phyloP scores from a whole-genome alignment of 1,139 yeast species.

The Yamadazyma triangularis region DNA sequence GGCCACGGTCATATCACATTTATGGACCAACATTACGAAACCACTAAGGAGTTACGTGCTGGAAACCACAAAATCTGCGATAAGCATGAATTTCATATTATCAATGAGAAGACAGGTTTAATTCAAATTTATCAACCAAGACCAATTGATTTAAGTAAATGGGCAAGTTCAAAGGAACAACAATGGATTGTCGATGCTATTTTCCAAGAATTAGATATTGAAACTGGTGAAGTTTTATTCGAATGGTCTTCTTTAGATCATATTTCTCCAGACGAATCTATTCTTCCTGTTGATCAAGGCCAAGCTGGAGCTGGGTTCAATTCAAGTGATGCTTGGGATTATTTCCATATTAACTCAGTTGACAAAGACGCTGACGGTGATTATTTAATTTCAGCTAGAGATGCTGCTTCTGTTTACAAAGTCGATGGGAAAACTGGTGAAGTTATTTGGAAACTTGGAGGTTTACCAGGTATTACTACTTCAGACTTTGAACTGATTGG shows the following conservation, averaged over 20 bases:
- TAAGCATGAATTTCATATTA: conserved; percentile 31
- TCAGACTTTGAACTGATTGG: conserved; percentile 15
- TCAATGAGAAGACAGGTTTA: conserved; percentile 22
- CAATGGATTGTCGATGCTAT: conserved; percentile 31
- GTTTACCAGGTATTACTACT: conserved; percentile 19
- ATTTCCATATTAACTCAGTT: conserved; percentile 38
- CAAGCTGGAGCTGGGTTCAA: conserved; percentile 28
- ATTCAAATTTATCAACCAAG: conserved; percentile 28
- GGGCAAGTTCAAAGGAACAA: conserved; percentile 19
- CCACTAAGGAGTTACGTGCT: conserved; percentile 24
- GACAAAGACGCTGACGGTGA: conserved; percentile 35
- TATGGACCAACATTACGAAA: conserved; percentile 21
- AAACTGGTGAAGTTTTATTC: conserved; percentile 30
- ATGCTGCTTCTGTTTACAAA: conserved; percentile 30
- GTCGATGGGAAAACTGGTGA: conserved; percentile 32
- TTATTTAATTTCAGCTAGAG: conserved; percentile 32
- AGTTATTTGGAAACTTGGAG: conserved; percentile 31
- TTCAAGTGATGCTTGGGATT: conserved; percentile 37
- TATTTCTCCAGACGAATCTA: conserved; percentile 27
- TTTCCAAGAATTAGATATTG: conserved; percentile 32
- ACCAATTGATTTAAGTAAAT: conserved; percentile 20
- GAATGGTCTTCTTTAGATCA: conserved; percentile 38
- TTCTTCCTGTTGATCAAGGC: conserved; percentile 20
- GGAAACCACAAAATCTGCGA: conserved; percentile 27
- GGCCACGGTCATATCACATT: conserved; percentile 34